Evolutionary conservation across 345 rosid genomes (phyloP), one percentile per base, ranked within the genome.

Genomic region (Populus alba): DNA sequence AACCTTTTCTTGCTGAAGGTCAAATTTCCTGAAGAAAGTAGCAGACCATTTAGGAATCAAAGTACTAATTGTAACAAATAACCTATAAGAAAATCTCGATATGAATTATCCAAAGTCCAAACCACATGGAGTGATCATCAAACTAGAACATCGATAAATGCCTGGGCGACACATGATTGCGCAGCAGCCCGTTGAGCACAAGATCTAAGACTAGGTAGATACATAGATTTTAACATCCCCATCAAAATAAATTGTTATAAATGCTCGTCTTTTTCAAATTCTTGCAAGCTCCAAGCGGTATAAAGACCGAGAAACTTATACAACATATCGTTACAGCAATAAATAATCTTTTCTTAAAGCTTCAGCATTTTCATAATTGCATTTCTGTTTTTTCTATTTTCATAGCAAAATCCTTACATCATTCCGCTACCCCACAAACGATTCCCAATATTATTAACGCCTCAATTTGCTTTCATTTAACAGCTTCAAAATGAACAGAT

Each of bases 1-100:
- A 68, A 27, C 5, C 79, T 80, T 57, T 73, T 74, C 63, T 38
- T 35, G 62, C 16, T 74, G 39, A 75, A 66, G 57, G 75, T 80
- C 62, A 77, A 66, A 68, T 82, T 68, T 61, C 83, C 83, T 79
- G 79, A n/a, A 76, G 3, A n/a, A 16, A 67, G 16, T 45, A 4
- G 22, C n/a, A 47, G 1, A 72, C 13, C 55, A 63, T 43, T 57
- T 16, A 68, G 49, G 61, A 22, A n/a, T 23, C 15, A 70, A 31
- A 69, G 12, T 7, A 68, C 43, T 41, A 35, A 35, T 51, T 4
- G 45, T 66, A 45, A 35, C 7, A 68, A 69, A 75, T 8, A 66
- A 59, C 2, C 39, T 37, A 72, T 25, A 43, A 29, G 51, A 73
- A 25, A 67, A 7, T 51, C 53, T 31, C 2, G 61, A 71, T 9